Evolutionary conservation across 768 basidiomycete genomes (phyloP).

Genomic region (Kwoniella heveanensis): DNA sequence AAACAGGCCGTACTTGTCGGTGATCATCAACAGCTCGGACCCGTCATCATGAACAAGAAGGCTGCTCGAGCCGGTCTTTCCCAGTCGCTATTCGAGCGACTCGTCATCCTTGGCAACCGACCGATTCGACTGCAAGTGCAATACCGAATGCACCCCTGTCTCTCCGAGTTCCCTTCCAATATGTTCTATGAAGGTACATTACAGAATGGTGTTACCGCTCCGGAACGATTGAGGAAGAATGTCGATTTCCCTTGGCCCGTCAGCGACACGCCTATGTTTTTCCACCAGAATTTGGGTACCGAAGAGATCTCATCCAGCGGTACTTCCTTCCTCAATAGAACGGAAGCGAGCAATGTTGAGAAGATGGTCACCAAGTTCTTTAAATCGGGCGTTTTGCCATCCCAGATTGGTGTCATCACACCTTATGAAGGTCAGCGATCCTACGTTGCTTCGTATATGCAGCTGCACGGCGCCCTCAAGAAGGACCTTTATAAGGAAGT

Average conservation of each 20-base stretch:
- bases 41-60: conserved; percentile 99
- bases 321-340: conserved; percentile 97
- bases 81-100: conserved; percentile 95
- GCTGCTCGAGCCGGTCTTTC: conserved; percentile 98
- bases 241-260: conserved; percentile 99
- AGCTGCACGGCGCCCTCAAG: conserved; percentile 98
- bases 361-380: conserved; percentile 99
- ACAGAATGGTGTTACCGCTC: conserved; percentile 98
- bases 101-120: conserved; percentile 90
- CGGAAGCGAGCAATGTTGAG: conserved; percentile 97
- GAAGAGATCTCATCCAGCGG: conserved; percentile 99
- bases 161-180: conserved; percentile 98
- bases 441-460: conserved; percentile 99
- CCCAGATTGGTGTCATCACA: conserved; percentile 96
- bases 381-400: conserved; percentile 94
- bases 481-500: conserved; percentile 99
- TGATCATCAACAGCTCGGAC: conserved; percentile 94
- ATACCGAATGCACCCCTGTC: conserved; percentile 99
- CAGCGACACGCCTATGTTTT: conserved; percentile 98
- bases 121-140: conserved; percentile 99
- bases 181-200: conserved; percentile 99
- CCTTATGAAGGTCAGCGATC: conserved; percentile 99
- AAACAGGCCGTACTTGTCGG: conserved; percentile 98
- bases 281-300: conserved; percentile 98
- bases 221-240: conserved; percentile 93